These are phyloP conservation scores for Linnemannia hyalina DNA, from an alignment of 192 early-diverging fungal species.

Conservation along the genomic window DNA sequence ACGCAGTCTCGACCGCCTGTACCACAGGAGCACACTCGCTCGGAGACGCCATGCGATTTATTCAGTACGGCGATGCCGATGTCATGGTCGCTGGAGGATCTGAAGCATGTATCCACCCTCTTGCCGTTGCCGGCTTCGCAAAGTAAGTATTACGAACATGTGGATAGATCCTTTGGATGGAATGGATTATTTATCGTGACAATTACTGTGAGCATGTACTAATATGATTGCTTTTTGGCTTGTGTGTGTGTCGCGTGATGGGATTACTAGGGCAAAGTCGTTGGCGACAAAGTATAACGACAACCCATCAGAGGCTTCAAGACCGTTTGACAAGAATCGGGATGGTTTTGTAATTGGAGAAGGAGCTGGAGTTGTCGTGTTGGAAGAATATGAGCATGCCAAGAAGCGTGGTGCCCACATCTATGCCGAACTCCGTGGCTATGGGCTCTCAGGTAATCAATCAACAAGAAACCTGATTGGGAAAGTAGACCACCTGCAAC, in stretches of 20 bases:
- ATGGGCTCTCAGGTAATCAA: constrained; percentile 81
- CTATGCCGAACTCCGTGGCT: constrained; percentile 91
- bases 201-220: background rate
- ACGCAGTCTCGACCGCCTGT: constrained; percentile 93
- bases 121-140: constrained; percentile 92
- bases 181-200: too few species aligned
- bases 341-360: constrained; percentile 97
- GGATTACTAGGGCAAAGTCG: constrained; percentile 75
- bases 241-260: background rate
- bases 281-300: constrained; percentile 88
- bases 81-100: constrained; percentile 96
- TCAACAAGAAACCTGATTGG: background rate
- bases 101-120: constrained; percentile 87
- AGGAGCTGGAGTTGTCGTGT: constrained; percentile 87
- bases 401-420: constrained; percentile 85
- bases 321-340: constrained; percentile 91
- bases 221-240: background rate
- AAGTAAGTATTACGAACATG: constrained; percentile 59
- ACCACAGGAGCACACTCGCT: constrained; percentile 96
- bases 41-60: constrained; percentile 95
- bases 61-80: constrained; percentile 92
- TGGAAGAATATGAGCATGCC: constrained; percentile 94
- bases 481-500: too few species aligned
- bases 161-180: too few species aligned
- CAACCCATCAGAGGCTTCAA: constrained; percentile 79